Evolutionary conservation across 2,329 filamentous ascomycete species (phyloP).

Genomic region (Fusarium liriodendri): DNA sequence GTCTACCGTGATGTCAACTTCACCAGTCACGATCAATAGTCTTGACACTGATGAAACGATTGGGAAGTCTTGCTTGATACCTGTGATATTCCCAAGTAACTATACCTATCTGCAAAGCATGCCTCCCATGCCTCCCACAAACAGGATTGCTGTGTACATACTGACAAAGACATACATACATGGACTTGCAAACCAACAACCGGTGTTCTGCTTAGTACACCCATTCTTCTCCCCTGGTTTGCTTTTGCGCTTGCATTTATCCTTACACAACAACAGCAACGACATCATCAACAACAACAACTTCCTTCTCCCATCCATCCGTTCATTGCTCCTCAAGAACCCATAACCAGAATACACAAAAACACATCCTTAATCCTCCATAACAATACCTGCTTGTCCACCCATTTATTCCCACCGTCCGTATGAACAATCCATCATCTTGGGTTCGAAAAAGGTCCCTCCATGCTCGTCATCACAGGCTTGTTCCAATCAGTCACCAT

Average conservation of each 20-base stretch:
- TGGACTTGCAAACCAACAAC: not conserved
- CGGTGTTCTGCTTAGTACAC: not conserved
- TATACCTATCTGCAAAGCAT: not conserved
- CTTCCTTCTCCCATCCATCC: slow-evolving; percentile 2
- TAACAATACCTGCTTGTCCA: not conserved
- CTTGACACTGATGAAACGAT: not conserved
- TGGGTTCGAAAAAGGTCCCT: not conserved
- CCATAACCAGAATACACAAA: slow-evolving; percentile 16
- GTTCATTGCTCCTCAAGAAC: not conserved
- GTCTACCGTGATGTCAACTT: not conserved
- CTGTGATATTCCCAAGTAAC: not conserved
- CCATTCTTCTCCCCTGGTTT: not conserved
- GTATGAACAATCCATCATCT: not conserved
- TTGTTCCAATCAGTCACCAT: too few species aligned
- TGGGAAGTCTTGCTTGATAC: not conserved
- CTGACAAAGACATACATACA: not conserved
- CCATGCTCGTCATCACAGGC: not conserved
- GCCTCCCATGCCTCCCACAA: not conserved
- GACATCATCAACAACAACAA: not conserved
- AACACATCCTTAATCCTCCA: slow-evolving; percentile 5
- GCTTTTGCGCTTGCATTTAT: not conserved
- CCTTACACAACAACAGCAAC: not conserved
- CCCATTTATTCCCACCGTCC: not conserved
- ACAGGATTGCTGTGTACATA: not conserved
- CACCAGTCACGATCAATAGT: not conserved